Conservation (phyloP, 305 asterid genomes). For the Rubia peregrina region DNA sequence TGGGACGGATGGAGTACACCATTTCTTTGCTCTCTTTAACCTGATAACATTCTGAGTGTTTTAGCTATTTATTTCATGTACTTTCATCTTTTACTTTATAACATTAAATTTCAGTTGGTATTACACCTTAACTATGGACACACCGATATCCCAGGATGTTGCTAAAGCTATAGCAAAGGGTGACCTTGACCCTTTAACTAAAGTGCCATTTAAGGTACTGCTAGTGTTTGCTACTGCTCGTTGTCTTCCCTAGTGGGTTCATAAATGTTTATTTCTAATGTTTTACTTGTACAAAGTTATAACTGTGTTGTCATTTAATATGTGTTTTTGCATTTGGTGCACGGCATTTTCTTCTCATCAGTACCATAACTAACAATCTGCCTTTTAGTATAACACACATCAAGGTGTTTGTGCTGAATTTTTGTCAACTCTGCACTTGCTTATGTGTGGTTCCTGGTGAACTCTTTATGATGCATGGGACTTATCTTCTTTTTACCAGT, state of each 20-base stretch:
- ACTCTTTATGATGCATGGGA: neutral
- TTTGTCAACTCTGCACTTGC: neutral
- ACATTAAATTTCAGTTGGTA: neutral
- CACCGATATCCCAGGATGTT: constrained; percentile 53
- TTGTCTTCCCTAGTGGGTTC: neutral
- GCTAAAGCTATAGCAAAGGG: constrained; percentile 87
- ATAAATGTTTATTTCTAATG: neutral
- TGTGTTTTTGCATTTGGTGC: neutral
- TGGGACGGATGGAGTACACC: too few species aligned
- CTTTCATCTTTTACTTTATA: neutral
- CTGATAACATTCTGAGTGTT: constrained; percentile 13
- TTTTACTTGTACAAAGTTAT: neutral
- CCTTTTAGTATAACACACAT: neutral
- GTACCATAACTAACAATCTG: neutral
- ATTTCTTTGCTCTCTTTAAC: neutral
- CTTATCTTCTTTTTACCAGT: too few species aligned
- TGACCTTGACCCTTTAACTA: constrained; percentile 79
- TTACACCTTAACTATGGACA: constrained; percentile 58
- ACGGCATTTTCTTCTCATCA: neutral
- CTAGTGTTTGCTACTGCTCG: neutral
- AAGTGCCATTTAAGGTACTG: constrained; percentile 65
- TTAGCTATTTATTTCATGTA: constrained; percentile 10
- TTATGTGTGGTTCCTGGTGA: neutral
- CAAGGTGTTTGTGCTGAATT: neutral
- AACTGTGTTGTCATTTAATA: neutral